Conservation (phyloP, 2,329 filamentous ascomycete species). For the Phoma herbarum region DNA sequence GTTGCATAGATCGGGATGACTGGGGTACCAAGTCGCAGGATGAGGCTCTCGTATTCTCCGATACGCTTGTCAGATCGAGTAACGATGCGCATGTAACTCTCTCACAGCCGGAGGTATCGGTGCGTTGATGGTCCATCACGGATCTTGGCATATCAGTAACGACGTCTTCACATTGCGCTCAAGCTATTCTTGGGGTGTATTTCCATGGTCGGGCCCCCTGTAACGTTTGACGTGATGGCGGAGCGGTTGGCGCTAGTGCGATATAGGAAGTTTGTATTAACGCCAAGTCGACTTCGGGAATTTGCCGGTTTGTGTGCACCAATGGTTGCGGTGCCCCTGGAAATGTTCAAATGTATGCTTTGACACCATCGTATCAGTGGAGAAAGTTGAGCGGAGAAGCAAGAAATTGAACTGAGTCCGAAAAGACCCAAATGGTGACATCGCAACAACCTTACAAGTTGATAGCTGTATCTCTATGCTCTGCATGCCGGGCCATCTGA, state of each 20-base stretch:
- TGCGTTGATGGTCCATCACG: neutral
- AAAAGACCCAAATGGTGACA: too few relatives aligned
- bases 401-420: too few relatives aligned
- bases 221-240: neutral
- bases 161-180: neutral
- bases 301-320: neutral
- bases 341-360: neutral
- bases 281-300: constrained; percentile 1
- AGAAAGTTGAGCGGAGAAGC: too few relatives aligned
- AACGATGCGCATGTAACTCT: neutral
- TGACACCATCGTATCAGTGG: too few relatives aligned
- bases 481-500: too few relatives aligned
- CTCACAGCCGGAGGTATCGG: neutral
- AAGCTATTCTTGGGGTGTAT: neutral
- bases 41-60: constrained; percentile 11
- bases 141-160: constrained; percentile 7
- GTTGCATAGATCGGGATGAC: neutral
- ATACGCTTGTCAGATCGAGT: neutral
- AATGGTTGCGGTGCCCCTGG: neutral
- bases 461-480: too few relatives aligned
- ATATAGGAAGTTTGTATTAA: constrained; percentile 10
- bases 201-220: neutral
- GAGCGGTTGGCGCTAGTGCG: neutral
- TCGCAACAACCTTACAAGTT: too few relatives aligned
- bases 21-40: neutral